These are phyloP conservation scores for Penicillium occitanis DNA, from an alignment of 2,329 filamentous ascomycete genomes.

Conservation along the genomic window DNA sequence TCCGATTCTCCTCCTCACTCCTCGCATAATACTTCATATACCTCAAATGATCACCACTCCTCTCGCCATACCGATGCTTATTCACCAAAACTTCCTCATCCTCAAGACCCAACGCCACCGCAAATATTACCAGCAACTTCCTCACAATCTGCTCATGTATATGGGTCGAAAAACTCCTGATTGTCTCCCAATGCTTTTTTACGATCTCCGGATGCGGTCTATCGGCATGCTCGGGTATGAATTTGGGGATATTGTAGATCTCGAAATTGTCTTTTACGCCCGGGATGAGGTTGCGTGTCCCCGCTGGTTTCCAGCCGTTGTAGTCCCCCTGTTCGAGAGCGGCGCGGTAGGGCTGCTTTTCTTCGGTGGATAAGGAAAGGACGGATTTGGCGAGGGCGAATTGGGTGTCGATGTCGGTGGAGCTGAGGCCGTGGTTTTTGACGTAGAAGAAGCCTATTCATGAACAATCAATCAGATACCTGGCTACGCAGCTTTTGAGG, in stretches of 20 bases:
- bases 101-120: constrained; percentile 60
- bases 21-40: constrained; percentile 61
- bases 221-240: constrained; percentile 31
- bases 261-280: constrained; percentile 57
- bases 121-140: constrained; percentile 58
- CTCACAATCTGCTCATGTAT: constrained; percentile 33
- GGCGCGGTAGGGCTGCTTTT: constrained; percentile 58
- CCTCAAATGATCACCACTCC: constrained; percentile 60
- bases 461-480: not conserved
- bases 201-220: not conserved
- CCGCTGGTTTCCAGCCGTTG: constrained; percentile 56
- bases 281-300: constrained; percentile 24
- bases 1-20: constrained; percentile 49
- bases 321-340: constrained; percentile 54
- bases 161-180: constrained; percentile 51
- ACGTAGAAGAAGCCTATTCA: constrained; percentile 60
- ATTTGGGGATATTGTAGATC: constrained; percentile 62
- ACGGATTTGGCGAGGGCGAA: constrained; percentile 62
- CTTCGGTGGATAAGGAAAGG: constrained; percentile 56
- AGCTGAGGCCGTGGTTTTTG: constrained; percentile 59
- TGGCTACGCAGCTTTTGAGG: too few relatives aligned
- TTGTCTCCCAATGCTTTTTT: constrained; percentile 40
- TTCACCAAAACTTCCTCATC: constrained; percentile 58
- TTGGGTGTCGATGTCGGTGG: constrained; percentile 60
- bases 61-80: constrained; percentile 58